Base-by-base conservation (phyloP, 2,329 filamentous ascomycete species). In the Cephalotrichum gorgonifer region DNA sequence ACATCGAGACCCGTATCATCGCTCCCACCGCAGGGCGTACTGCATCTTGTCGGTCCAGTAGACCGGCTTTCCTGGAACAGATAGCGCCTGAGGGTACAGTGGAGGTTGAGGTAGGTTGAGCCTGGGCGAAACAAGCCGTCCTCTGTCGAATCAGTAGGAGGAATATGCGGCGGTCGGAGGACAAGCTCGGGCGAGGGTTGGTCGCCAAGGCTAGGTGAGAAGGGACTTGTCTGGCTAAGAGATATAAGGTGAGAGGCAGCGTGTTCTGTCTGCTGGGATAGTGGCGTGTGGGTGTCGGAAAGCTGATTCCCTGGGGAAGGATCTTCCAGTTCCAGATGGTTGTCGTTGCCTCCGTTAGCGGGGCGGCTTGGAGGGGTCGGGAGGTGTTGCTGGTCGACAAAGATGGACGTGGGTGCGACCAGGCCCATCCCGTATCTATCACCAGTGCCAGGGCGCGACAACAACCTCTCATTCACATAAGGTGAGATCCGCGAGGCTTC, bases 121-220 rank as follows among this genome's bases (percentile, higher is more conserved):
- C 70, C 71, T 1, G 71, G 70, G 3, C 71, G 53, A 50, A 74
- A 74, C 20, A 74, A 64, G 45, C 70, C 70, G 44, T 66, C 64
- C 6, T 65, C 50, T 4, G 49, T 46, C 6, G 33, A n/a, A 8
- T 38, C 33, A 4, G 33, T 38, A 14, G 7, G 31, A 4, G 14
- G 15, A 7, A 2, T 14, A n/a, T 17, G n/a, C 9, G 14, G 4
- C 4, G 33, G 14, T 4, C 8, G n/a, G n/a, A 14, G 14, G 14
- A 17, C 2, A n/a, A 8, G 7, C 7, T 38, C 9, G 14, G 33
- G 33, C 6, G 33, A 38, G 14, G 14, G 15, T 12, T 38, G 14
- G 4, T 20, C 31, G 33, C 14, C 6, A 17, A n/a, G 14, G n/a
- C n/a, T 17, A 3, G 33, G 33, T 8, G 47, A 44, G 9, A 48